phyloP scores from a whole-genome alignment of 2,329 filamentous ascomycete species.

The Lasiodiplodia gonubiensis region DNA sequence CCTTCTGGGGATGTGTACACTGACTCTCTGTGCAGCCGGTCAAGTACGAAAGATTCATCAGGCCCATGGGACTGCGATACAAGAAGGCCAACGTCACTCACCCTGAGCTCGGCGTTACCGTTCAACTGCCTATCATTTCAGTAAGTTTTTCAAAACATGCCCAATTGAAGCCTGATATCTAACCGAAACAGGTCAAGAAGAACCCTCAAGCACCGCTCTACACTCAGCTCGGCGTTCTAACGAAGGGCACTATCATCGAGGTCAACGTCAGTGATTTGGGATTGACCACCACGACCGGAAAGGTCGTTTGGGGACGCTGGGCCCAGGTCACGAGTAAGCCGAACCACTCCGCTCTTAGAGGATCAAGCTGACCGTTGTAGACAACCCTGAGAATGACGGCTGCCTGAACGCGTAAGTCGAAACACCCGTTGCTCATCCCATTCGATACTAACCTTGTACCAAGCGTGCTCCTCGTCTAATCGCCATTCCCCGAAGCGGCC shows the following conservation, averaged over 20 bases:
- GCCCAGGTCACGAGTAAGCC: slow-evolving; percentile 38
- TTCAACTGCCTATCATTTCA: slow-evolving; percentile 70
- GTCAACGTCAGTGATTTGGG: slow-evolving; percentile 94
- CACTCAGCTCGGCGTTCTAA: slow-evolving; percentile 88
- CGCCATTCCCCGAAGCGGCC: not conserved
- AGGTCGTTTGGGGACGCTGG: slow-evolving; percentile 75
- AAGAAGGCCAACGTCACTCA: slow-evolving; percentile 66
- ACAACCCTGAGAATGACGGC: slow-evolving; percentile 47
- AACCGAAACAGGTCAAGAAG: slow-evolving; percentile 66
- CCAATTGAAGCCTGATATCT: not conserved
- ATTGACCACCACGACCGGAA: slow-evolving; percentile 68
- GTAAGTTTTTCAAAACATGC: slow-evolving; percentile 24
- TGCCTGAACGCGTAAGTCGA: slow-evolving; percentile 41
- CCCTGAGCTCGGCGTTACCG: slow-evolving; percentile 82
- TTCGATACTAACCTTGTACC: not conserved
- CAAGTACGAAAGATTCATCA: slow-evolving; percentile 75
- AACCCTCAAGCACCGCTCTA: slow-evolving; percentile 77
- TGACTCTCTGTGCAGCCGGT: too few relatives aligned
- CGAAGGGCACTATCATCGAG: slow-evolving; percentile 75
- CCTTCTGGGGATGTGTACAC: too few relatives aligned
- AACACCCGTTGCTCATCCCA: not conserved
- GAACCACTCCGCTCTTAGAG: too few relatives aligned
- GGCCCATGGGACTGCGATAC: slow-evolving; percentile 67
- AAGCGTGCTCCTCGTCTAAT: slow-evolving; percentile 1
- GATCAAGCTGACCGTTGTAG: not conserved